Base-by-base conservation (phyloP, 441 rosid species). In the Erysimum cheiri region DNA sequence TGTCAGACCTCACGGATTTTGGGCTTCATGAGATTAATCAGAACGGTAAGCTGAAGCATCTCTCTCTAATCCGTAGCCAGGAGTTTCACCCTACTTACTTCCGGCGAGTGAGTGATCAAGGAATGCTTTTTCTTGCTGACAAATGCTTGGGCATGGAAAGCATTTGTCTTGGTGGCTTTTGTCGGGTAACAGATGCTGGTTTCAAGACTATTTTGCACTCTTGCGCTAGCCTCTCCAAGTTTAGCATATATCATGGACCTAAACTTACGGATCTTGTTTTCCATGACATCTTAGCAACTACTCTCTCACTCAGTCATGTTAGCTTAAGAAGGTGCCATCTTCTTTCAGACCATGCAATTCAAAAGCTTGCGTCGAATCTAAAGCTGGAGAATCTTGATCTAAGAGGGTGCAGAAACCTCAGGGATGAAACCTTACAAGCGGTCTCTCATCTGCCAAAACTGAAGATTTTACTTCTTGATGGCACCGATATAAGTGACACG, bases 321-420 rank as follows among this genome's bases (percentile, higher is more conserved):
- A 84, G 93, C 80, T 70, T 93, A 80, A 85, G 98, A 80, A 87
- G 90, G 89, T 93, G 96, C 59, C 78, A 82, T 82, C 95, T 93
- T 65, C 80, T 93, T 4, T 89, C 90, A 10, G 87, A 88, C 71
- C 80, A 82, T 19, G 91, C 96, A 0, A 76, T 93, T 15, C 77
- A 71, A 65, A 93, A 84, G 53, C 81, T 93, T 77, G 86, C 77
- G 1, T 78, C 74, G 13, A 93, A 89, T 70, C 57, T 70, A 24
- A 85, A 71, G 28, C 88, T 91, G 44, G 80, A 84, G 69, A 81
- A 75, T 71, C 90, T 93, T 17, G 96, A 93, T 67, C 76, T 93
- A 73, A 83, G 97, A 78, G 87, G 85, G 35, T 91, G 98, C 80
- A 91, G 80, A 70, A 83, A 74, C 77, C 80, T 93, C 6, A 91